phyloP scores from a whole-genome alignment of 495 filamentous ascomycete species.

The Neurospora tetrasperma region DNA sequence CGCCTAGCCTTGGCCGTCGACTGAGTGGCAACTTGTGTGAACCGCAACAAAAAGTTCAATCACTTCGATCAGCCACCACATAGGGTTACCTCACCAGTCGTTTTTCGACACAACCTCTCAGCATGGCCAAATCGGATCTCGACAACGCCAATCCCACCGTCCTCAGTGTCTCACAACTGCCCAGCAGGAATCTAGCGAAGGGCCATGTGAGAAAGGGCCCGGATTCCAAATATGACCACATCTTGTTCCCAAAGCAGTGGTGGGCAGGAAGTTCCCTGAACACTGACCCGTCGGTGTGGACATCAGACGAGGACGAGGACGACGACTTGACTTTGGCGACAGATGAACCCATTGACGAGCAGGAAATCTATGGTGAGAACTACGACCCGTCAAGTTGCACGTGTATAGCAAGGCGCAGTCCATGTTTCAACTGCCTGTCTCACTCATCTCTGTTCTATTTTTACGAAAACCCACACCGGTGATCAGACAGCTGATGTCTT shows the following conservation, averaged over 20 bases:
- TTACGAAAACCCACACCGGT: neutral
- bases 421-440: neutral
- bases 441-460: constrained; percentile 7
- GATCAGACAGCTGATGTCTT: constrained; percentile 31
- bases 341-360: constrained; percentile 82
- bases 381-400: neutral
- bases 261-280: constrained; percentile 17
- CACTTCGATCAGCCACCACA: neutral
- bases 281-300: constrained; percentile 8
- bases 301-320: constrained; percentile 35
- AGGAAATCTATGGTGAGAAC: constrained; percentile 82
- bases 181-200: constrained; percentile 47
- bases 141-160: constrained; percentile 96
- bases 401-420: neutral
- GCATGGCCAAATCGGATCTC: constrained; percentile 25
- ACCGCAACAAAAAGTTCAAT: neutral
- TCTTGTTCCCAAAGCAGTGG: constrained; percentile 22
- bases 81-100: neutral
- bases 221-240: constrained; percentile 25
- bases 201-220: constrained; percentile 16
- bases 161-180: constrained; percentile 79
- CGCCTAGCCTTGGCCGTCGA: neutral
- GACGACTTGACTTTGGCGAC: constrained; percentile 49
- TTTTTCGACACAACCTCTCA: neutral
- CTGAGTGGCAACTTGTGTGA: neutral